Evolutionary conservation across 768 basidiomycete genomes (phyloP).

Genomic region (Phanerochaete carnosa): DNA sequence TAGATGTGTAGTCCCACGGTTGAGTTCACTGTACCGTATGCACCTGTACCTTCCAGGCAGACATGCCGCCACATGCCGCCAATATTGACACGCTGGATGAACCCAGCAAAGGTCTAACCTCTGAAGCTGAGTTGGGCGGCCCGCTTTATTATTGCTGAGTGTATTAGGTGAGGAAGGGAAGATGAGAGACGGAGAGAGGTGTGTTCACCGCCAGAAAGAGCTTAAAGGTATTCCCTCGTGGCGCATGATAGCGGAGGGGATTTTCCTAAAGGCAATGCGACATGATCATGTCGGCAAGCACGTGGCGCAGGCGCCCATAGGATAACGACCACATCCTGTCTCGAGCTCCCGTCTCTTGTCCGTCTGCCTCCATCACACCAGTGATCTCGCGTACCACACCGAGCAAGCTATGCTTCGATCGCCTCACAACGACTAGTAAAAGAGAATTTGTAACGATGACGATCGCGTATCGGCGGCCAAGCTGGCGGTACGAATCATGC

Average conservation of each 20-base stretch:
- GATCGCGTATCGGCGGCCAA: background rate
- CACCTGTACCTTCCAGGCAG: background rate
- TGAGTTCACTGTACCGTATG: background rate
- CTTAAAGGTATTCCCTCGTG: too few relatives aligned
- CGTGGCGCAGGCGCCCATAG: background rate
- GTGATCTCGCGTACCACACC: background rate
- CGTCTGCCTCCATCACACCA: background rate
- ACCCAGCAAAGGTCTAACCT: background rate
- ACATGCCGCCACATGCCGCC: background rate
- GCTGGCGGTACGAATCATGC: background rate
- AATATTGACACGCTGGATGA: background rate
- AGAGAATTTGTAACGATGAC: background rate
- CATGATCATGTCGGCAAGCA: background rate
- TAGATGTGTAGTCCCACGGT: background rate
- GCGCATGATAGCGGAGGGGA: too few relatives aligned
- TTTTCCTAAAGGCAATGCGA: too few relatives aligned
- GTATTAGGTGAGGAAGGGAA: background rate
- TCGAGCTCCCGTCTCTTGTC: background rate
- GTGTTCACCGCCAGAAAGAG: background rate
- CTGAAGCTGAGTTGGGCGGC: background rate
- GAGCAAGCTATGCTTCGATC: background rate
- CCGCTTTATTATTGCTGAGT: too few relatives aligned
- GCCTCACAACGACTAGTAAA: background rate
- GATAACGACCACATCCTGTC: background rate
- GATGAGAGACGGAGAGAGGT: background rate